Evolutionary conservation across 1,139 yeast species (phyloP), one percentile per base, ranked within the genome.

Genomic region (Debaryomyces fabryi): DNA sequence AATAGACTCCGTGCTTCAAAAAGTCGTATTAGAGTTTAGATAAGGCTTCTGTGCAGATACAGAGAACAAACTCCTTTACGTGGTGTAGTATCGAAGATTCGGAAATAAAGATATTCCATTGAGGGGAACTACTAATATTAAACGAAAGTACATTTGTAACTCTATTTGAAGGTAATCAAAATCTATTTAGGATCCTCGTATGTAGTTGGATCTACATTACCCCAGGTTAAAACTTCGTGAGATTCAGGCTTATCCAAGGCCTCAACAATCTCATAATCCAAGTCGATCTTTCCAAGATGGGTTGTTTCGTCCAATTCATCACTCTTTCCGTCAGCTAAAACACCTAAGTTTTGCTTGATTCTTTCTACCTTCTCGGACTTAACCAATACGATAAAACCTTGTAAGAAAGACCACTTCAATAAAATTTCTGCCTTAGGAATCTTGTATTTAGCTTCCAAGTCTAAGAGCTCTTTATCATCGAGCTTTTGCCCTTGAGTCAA

Each of bases 361-460:
- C 95, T 74, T 18, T 67, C 67, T 6, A 72, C 63, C 8, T 81
- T 81, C 41, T 75, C 78, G 2, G 92, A 78, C 65, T 88, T 88
- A 13, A 88, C 95, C 54, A 89, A 74, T 16, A 89, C 90, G 44
- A 87, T 76, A 58, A 82, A 83, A 0, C 90, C 90, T 56, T 81
- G 81, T 36, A 71, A 60, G 51, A 60, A 69, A 4, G 75, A 60
- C 77, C 77, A 71, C 52, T 64, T 68, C 51, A 71, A 61, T 44
- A 72, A 63, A 25, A 71, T 63, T 49, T 69, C 71, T 12, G 58
- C 56, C 46, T 60, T 63, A 27, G 64, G 46, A 24, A 67, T 49
- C 4, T 56, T 55, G 50, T 50, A 67, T 49, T 64, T 62, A 46
- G 62, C 50, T 45, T 61, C 61, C 55, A 69, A 61, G 10, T 52